These are phyloP conservation scores for Hemisphaericaspora nanyangensis DNA, from an alignment of 805 yeast species.

Conservation along the genomic window DNA sequence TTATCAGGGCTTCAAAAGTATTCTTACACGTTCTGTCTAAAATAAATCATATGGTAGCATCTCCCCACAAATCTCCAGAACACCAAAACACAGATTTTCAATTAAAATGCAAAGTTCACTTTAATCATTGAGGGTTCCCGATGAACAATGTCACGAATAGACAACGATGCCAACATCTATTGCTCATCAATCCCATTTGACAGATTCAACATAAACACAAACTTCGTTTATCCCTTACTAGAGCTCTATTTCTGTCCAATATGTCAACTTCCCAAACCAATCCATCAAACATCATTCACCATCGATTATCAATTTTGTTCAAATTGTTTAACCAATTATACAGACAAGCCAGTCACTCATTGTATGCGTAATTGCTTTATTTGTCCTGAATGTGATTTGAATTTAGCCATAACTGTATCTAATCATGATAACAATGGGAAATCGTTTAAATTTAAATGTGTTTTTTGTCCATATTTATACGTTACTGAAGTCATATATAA, in stretches of 20 bases:
- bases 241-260: slow-evolving; percentile 34
- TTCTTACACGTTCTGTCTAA: too few relatives aligned
- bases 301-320: slow-evolving; percentile 32
- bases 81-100: too few relatives aligned
- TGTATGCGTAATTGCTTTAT: slow-evolving; percentile 39
- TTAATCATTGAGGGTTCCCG: too few relatives aligned
- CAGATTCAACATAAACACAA: slow-evolving; percentile 2
- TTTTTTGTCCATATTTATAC: slow-evolving; percentile 30
- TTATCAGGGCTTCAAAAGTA: too few relatives aligned
- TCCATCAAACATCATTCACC: slow-evolving; percentile 20
- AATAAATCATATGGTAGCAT: too few relatives aligned
- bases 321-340: slow-evolving; percentile 33
- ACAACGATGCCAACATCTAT: slow-evolving; percentile 18
- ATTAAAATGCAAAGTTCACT: too few relatives aligned
- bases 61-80: too few relatives aligned
- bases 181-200: slow-evolving; percentile 10
- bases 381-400: slow-evolving; percentile 34
- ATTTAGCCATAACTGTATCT: slow-evolving; percentile 19
- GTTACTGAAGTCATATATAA: slow-evolving; percentile 33
- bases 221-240: slow-evolving; percentile 13
- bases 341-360: slow-evolving; percentile 14
- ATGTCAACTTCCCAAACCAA: slow-evolving; percentile 30
- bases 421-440: slow-evolving; percentile 19
- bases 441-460: slow-evolving; percentile 37
- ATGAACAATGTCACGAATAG: slow-evolving; percentile 26